These are phyloP conservation scores for Pyrus pyrifolia DNA, from an alignment of 306 rosid species.

Conservation along the genomic window DNA sequence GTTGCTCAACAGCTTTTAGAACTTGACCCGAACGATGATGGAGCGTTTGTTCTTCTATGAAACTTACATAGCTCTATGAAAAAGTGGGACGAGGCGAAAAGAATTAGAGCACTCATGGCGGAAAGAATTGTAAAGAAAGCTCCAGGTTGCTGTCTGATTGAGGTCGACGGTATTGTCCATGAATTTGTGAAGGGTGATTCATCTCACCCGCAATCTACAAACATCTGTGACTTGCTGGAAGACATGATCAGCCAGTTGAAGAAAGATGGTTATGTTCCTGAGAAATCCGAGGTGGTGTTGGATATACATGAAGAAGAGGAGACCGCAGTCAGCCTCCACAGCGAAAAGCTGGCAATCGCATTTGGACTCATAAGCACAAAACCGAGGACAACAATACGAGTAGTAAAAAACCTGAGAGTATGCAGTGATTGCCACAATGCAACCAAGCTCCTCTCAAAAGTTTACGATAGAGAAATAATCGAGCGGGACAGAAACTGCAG, in stretches of 20 bases:
- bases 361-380: constrained; percentile 21
- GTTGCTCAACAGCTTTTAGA: constrained; percentile 16
- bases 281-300: constrained; percentile 15
- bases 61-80: constrained; percentile 20
- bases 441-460: constrained; percentile 17
- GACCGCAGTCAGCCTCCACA: constrained; percentile 26
- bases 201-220: background rate
- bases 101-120: constrained; percentile 11
- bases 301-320: constrained; percentile 29
- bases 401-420: constrained; percentile 24
- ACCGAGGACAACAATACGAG: constrained; percentile 19
- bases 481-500: constrained; percentile 13
- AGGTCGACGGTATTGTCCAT: constrained; percentile 17
- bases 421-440: constrained; percentile 23
- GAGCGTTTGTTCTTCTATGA: background rate
- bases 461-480: constrained; percentile 14
- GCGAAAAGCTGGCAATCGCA: constrained; percentile 27
- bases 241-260: constrained; percentile 17
- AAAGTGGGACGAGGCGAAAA: constrained; percentile 18
- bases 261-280: constrained; percentile 15
- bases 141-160: constrained; percentile 18
- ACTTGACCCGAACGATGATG: constrained; percentile 9
- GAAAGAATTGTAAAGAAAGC: constrained; percentile 9
- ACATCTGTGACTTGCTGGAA: constrained; percentile 12
- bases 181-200: constrained; percentile 20